Evolutionary conservation across 192 early-diverging fungal genomes (phyloP).

Genomic region (Pecoramyces ruminantium): DNA sequence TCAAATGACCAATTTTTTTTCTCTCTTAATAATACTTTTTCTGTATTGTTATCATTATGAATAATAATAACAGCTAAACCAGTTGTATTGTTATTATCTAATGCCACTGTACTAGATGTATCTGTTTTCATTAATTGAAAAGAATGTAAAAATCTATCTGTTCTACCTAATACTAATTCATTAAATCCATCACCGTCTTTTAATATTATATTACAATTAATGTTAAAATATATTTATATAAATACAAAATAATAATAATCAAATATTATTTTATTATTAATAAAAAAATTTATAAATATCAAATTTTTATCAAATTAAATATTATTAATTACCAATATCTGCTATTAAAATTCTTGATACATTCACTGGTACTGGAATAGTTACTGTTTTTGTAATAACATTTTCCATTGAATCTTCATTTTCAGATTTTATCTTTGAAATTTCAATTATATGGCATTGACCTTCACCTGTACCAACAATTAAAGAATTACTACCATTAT

Average conservation of each 20-base stretch:
- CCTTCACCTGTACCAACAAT: not conserved
- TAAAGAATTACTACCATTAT: not conserved
- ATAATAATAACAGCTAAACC: not conserved
- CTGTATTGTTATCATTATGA: not conserved
- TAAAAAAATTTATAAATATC: too few relatives aligned
- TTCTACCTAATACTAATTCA: slow-evolving; percentile 1
- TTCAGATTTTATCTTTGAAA: not conserved
- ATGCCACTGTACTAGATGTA: not conserved
- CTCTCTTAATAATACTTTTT: not conserved
- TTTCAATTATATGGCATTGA: not conserved
- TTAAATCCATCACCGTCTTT: slow-evolving; percentile 1
- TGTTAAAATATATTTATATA: too few relatives aligned
- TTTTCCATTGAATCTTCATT: not conserved
- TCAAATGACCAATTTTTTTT: not conserved
- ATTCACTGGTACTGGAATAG: not conserved
- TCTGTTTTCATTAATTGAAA: not conserved
- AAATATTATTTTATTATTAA: too few relatives aligned
- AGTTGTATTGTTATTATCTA: not conserved
- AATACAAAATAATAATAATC: too few relatives aligned
- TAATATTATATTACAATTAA: not conserved
- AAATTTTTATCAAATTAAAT: too few relatives aligned
- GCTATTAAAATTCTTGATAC: slow-evolving; percentile 1
- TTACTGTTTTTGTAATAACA: not conserved
- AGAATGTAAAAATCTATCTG: not conserved
- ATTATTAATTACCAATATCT: slow-evolving; percentile 2